Conservation (phyloP, 176 grass and related monocot species). For the Musa troglodytarum region DNA sequence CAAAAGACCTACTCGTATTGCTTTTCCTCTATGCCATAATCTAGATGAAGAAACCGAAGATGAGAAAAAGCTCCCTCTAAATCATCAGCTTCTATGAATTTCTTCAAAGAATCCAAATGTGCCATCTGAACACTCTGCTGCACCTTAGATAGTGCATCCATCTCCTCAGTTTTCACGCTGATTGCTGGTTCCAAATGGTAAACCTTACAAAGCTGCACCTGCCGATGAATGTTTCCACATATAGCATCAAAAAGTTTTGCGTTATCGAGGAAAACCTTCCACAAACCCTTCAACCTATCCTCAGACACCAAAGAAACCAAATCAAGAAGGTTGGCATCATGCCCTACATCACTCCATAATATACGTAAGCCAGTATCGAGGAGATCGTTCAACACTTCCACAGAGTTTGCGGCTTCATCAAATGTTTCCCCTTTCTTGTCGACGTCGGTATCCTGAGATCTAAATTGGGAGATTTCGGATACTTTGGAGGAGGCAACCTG, state of each 20-base stretch:
- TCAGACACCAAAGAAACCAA: slow-evolving; percentile 27
- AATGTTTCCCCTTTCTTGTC: slow-evolving; percentile 2
- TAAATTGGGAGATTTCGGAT: background rate
- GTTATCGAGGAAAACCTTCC: slow-evolving; percentile 49
- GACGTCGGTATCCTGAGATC: background rate
- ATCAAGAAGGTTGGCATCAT: background rate
- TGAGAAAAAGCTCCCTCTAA: slow-evolving; percentile 40
- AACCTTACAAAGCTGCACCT: slow-evolving; percentile 30
- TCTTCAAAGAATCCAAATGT: slow-evolving; percentile 48
- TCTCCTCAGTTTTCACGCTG: background rate
- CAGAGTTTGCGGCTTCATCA: slow-evolving; percentile 3
- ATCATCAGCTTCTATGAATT: slow-evolving; percentile 30
- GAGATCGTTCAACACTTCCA: slow-evolving; percentile 37
- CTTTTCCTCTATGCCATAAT: slow-evolving; percentile 52
- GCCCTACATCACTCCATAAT: slow-evolving; percentile 27
- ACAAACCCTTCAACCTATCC: slow-evolving; percentile 53
- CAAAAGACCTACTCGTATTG: slow-evolving; percentile 60
- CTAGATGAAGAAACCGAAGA: slow-evolving; percentile 67
- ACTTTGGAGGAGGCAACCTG: slow-evolving; percentile 26
- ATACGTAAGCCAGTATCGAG: slow-evolving; percentile 55
- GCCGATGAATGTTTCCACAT: slow-evolving; percentile 53
- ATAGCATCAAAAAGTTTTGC: slow-evolving; percentile 62
- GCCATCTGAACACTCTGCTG: slow-evolving; percentile 62
- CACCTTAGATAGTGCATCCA: slow-evolving; percentile 38
- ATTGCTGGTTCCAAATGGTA: background rate